Evolutionary conservation across 2,329 filamentous ascomycete genomes (phyloP).

Genomic region (Trichophyton simii): DNA sequence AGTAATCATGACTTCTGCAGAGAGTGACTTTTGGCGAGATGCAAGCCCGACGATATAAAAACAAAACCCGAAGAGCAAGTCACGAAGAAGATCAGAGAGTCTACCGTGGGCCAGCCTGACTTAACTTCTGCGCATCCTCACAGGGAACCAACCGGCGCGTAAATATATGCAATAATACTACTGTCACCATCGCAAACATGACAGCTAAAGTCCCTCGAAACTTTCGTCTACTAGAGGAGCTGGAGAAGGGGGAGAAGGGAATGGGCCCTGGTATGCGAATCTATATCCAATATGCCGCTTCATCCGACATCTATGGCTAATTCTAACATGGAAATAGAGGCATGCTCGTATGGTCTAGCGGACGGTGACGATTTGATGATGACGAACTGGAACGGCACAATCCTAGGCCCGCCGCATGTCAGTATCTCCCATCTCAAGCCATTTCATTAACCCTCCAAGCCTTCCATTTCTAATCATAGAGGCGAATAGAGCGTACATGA

Average conservation of each 20-base stretch:
- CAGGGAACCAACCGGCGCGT: not conserved
- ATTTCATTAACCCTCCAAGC: not conserved
- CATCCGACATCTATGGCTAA: not conserved
- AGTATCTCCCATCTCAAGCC: constrained; percentile 24
- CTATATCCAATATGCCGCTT: not conserved
- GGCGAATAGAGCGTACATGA: constrained; percentile 72
- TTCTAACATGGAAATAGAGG: constrained; percentile 46
- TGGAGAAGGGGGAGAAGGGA: constrained; percentile 98
- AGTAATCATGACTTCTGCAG: not conserved
- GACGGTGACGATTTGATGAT: constrained; percentile 91
- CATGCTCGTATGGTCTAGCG: constrained; percentile 90
- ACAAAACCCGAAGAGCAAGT: not conserved
- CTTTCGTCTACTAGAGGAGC: constrained; percentile 90
- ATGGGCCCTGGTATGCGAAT: constrained; percentile 58
- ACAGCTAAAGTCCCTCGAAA: constrained; percentile 78
- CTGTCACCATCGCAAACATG: constrained; percentile 30
- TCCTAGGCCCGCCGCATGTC: constrained; percentile 91
- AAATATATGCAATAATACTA: not conserved
- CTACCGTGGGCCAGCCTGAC: not conserved
- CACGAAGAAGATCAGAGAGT: not conserved
- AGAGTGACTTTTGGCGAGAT: too few species aligned
- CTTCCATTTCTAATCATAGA: not conserved
- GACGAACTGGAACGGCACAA: constrained; percentile 98
- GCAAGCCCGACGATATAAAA: too few species aligned
- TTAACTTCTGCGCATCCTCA: not conserved